phyloP scores from a whole-genome alignment of 306 rosid species.

The Vicia faba region DNA sequence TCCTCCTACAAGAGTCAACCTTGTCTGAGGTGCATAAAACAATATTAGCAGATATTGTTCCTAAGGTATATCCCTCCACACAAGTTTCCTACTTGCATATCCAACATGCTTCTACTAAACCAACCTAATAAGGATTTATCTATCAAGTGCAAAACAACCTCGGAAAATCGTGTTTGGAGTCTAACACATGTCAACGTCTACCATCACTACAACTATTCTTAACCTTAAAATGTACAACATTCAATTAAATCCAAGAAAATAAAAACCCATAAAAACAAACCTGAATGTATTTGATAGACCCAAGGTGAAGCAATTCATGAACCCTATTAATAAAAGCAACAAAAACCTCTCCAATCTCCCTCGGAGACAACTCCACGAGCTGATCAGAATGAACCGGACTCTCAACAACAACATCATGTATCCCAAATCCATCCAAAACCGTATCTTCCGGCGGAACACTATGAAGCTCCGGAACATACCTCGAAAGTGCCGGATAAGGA shows the following conservation, averaged over 20 bases:
- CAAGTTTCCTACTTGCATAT: not conserved
- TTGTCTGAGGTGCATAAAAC: not conserved
- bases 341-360: slow-evolving; percentile 49
- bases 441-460: not conserved
- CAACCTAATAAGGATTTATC: not conserved
- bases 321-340: slow-evolving; percentile 47
- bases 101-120: not conserved
- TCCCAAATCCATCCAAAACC: slow-evolving; percentile 59
- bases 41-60: not conserved
- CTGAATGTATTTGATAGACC: slow-evolving; percentile 67
- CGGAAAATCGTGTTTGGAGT: not conserved
- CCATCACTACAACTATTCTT: not conserved
- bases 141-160: not conserved
- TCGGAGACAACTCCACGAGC: slow-evolving; percentile 50
- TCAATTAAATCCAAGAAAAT: not conserved
- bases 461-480: slow-evolving; percentile 22
- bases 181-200: not conserved
- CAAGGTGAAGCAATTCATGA: slow-evolving; percentile 39
- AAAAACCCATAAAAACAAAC: slow-evolving; percentile 31
- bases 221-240: not conserved
- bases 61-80: not conserved
- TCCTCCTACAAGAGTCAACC: not conserved
- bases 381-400: slow-evolving; percentile 64
- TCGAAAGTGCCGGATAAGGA: slow-evolving; percentile 63
- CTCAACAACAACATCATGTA: slow-evolving; percentile 73